A percentile compares a stretch with the other conserved stretches of the same genome.
phyloP scores from a whole-genome alignment of 495 filamentous ascomycete species.

The Aspergillus affinis region DNA sequence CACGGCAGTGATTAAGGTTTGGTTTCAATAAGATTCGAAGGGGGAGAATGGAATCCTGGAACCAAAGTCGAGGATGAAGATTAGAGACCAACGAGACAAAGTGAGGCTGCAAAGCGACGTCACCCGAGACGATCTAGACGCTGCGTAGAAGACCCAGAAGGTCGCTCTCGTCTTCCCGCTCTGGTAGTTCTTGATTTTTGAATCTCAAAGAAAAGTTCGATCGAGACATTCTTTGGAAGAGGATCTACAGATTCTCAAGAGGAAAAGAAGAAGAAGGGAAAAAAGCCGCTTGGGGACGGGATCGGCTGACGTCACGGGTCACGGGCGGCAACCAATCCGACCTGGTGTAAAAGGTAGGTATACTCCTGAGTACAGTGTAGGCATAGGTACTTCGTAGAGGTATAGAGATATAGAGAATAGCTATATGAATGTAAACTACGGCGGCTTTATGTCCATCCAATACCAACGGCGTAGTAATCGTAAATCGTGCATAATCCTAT shows the following conservation, averaged over 20 bases:
- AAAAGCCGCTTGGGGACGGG: not conserved
- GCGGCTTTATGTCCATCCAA: not conserved
- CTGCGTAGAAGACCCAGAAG: not conserved
- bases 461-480: not conserved
- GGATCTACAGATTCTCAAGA: not conserved
- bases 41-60: not conserved
- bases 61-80: not conserved
- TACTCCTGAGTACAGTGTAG: too few species aligned
- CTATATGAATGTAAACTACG: too few species aligned
- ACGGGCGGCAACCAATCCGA: too few species aligned
- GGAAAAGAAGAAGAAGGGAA: not conserved
- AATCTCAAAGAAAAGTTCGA: too few species aligned
- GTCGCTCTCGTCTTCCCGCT: not conserved
- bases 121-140: not conserved
- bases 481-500: constrained; percentile 13
- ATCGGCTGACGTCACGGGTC: not conserved
- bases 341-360: too few species aligned
- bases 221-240: too few species aligned
- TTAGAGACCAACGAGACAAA: not conserved
- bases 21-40: not conserved
- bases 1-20: not conserved
- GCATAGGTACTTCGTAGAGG: too few species aligned
- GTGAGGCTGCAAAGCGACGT: not conserved
- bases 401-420: too few species aligned
- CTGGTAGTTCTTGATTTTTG: too few species aligned